Evolutionary conservation across 805 yeast species (phyloP).

Genomic region (Candida montana): DNA sequence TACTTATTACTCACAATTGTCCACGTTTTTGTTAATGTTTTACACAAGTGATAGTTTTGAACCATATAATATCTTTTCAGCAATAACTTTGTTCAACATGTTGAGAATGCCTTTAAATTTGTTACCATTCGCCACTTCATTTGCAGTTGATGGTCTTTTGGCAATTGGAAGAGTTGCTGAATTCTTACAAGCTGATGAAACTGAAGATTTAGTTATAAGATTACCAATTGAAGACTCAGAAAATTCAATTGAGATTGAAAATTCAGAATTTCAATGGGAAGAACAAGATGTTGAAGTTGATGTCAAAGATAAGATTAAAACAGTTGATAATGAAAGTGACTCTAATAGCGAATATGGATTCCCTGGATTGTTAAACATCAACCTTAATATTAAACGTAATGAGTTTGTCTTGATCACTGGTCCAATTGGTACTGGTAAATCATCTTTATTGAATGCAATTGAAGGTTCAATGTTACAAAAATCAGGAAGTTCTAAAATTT

Average conservation of each 20-base stretch:
- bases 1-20: slow-evolving; percentile 49
- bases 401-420: slow-evolving; percentile 78
- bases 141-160: slow-evolving; percentile 57
- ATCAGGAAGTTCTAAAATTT: slow-evolving; percentile 45
- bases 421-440: slow-evolving; percentile 76
- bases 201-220: slow-evolving; percentile 26
- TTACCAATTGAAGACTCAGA: slow-evolving; percentile 32
- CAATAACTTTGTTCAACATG: slow-evolving; percentile 62
- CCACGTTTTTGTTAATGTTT: slow-evolving; percentile 60
- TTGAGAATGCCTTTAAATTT: slow-evolving; percentile 56
- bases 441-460: slow-evolving; percentile 65
- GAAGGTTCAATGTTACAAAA: slow-evolving; percentile 63
- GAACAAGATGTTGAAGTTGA: slow-evolving; percentile 21
- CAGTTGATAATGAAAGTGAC: neutral
- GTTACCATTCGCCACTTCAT: slow-evolving; percentile 59
- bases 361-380: slow-evolving; percentile 43
- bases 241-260: slow-evolving; percentile 37
- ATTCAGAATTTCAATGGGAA: slow-evolving; percentile 56
- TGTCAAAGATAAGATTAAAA: neutral
- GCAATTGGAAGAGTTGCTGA: slow-evolving; percentile 49
- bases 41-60: slow-evolving; percentile 36
- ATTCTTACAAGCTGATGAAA: slow-evolving; percentile 38
- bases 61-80: slow-evolving; percentile 66
- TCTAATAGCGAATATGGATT: slow-evolving; percentile 22
- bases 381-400: slow-evolving; percentile 50